These are phyloP conservation scores for Gilbertella persicaria DNA, from an alignment of 371 early-diverging fungal species.

Conservation along the genomic window DNA sequence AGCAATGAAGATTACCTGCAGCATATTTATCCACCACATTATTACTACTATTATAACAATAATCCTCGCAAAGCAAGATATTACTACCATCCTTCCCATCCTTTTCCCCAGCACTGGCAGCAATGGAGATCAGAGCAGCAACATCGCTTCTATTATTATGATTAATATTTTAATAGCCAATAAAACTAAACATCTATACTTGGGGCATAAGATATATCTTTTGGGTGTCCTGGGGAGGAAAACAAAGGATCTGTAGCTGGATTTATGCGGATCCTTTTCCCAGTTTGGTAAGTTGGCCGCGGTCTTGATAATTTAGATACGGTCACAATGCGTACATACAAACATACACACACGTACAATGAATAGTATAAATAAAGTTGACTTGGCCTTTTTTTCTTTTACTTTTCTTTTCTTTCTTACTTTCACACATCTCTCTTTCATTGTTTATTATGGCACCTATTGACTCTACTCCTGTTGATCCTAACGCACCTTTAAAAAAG, in stretches of 20 bases:
- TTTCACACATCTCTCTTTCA: not conserved
- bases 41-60: too few species aligned
- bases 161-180: too few species aligned
- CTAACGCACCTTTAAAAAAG: constrained; percentile 53
- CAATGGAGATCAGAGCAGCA: too few species aligned
- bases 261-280: constrained; percentile 29
- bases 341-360: not conserved
- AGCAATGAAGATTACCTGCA: not conserved
- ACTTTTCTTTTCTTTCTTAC: not conserved
- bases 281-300: constrained; percentile 22
- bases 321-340: constrained; percentile 5
- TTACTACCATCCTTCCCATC: too few species aligned
- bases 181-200: too few species aligned
- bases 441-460: constrained; percentile 27
- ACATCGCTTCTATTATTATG: too few species aligned
- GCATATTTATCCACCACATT: too few species aligned
- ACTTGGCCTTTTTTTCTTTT: not conserved
- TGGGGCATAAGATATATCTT: too few species aligned
- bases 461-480: constrained; percentile 29
- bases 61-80: too few species aligned
- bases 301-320: constrained; percentile 11
- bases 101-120: too few species aligned
- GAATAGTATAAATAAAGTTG: constrained; percentile 6
- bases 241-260: too few species aligned
- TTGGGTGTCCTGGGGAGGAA: too few species aligned